phyloP scores from a whole-genome alignment of 169 alveolate species.

The Cryptosporidium sp. region DNA sequence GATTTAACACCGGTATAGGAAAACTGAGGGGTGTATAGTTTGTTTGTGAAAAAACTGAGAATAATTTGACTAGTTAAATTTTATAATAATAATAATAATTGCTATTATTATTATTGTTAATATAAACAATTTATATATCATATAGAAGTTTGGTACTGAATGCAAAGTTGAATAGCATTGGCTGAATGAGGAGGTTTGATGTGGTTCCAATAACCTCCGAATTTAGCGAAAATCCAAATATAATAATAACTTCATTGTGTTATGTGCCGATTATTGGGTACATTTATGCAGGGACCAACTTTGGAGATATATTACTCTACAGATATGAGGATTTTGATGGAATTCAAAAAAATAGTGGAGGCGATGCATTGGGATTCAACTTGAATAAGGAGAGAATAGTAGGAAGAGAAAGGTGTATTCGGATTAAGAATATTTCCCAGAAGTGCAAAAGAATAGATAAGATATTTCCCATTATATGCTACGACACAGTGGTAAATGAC shows the following conservation, averaged over 20 bases:
- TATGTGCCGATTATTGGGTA: slow-evolving; percentile 65
- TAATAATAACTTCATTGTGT: slow-evolving; percentile 59
- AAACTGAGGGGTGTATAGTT: not conserved
- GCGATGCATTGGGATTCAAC: not conserved
- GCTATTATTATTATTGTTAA: not conserved
- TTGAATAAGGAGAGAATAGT: slow-evolving; percentile 16
- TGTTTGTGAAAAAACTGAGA: not conserved
- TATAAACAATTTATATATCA: not conserved
- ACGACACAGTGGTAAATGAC: slow-evolving; percentile 29
- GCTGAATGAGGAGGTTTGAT: slow-evolving; percentile 72
- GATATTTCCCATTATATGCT: slow-evolving; percentile 38
- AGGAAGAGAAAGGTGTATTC: slow-evolving; percentile 14
- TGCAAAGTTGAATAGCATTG: not conserved
- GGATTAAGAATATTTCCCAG: slow-evolving; percentile 30
- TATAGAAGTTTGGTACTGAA: not conserved
- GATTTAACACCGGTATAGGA: slow-evolving; percentile 2
- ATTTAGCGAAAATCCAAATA: slow-evolving; percentile 46
- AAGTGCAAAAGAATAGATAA: slow-evolving; percentile 61
- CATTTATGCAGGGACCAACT: slow-evolving; percentile 67
- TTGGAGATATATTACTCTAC: slow-evolving; percentile 55
- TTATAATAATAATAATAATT: not conserved
- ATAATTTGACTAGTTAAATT: slow-evolving; percentile 2
- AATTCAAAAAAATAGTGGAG: not conserved
- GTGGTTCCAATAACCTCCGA: slow-evolving; percentile 68
- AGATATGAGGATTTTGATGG: slow-evolving; percentile 34